A percentile compares a stretch with the other conserved stretches of the same genome.
phyloP scores from a whole-genome alignment of 1,284 basidiomycete genomes.

The Taiwanofungus camphoratus region DNA sequence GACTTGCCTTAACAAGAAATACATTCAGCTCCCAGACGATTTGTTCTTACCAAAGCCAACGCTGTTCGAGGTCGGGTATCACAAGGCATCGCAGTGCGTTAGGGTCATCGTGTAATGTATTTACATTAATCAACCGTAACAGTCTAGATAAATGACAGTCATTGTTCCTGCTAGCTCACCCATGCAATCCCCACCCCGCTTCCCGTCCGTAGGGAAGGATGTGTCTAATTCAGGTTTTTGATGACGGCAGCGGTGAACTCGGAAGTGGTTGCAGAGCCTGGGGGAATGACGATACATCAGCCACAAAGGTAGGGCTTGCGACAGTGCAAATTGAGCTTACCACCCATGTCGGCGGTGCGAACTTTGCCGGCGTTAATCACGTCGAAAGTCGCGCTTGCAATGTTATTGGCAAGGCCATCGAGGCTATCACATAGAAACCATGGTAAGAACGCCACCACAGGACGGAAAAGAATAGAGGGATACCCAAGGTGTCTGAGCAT shows the following conservation, averaged over 20 bases:
- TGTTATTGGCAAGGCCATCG: constrained; percentile 91
- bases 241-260: constrained; percentile 91
- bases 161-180: constrained; percentile 8
- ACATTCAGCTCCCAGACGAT: neutral
- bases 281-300: no score
- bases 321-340: no score
- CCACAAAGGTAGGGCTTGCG: no score
- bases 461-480: constrained; percentile 20
- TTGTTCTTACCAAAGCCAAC: neutral
- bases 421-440: constrained; percentile 45
- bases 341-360: constrained; percentile 94
- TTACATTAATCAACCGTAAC: constrained; percentile 19
- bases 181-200: constrained; percentile 5
- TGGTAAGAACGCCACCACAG: neutral
- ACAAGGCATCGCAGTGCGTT: constrained; percentile 15
- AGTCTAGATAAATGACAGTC: constrained; percentile 11
- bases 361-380: constrained; percentile 89
- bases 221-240: constrained; percentile 46
- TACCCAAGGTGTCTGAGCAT: constrained; percentile 96
- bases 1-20: constrained; percentile 3
- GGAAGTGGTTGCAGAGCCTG: constrained; percentile 82
- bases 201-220: constrained; percentile 6
- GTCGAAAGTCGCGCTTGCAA: constrained; percentile 90
- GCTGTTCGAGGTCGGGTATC: neutral
- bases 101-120: constrained; percentile 20